Conservation (phyloP, 495 filamentous ascomycete genomes). For the Melanomma pulvis-pyrius region DNA sequence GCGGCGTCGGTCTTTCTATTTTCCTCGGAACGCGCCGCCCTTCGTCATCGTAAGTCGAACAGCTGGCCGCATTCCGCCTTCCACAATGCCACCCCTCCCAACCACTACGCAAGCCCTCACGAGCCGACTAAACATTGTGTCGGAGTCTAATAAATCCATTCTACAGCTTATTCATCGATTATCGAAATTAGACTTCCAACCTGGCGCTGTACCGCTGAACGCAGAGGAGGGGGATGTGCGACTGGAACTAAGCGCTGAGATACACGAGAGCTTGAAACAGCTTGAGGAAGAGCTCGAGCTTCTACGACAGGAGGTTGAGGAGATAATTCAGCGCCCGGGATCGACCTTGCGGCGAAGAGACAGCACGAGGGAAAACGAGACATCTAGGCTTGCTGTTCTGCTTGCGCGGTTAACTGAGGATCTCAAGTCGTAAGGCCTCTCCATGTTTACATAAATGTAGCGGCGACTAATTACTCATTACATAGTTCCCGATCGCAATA, state of each 20-base stretch:
- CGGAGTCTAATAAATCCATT: conserved; percentile 67
- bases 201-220: conserved; percentile 58
- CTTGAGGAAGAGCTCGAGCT: conserved; percentile 86
- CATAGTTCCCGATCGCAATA: conserved; percentile 71
- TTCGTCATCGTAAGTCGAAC: conserved; percentile 27
- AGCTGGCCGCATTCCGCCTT: conserved; percentile 15
- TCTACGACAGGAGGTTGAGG: conserved; percentile 75
- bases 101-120: conserved; percentile 66
- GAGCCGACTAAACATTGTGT: conserved; percentile 67
- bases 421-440: conserved; percentile 61
- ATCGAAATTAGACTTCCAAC: conserved; percentile 66
- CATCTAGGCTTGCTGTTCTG: conserved; percentile 63
- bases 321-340: conserved; percentile 50
- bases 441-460: conserved; percentile 3
- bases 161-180: conserved; percentile 77
- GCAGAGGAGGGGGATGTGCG: conserved; percentile 64
- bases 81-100: conserved; percentile 39
- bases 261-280: conserved; percentile 79
- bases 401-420: conserved; percentile 66
- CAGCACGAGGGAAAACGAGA: conserved; percentile 57
- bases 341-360: conserved; percentile 48
- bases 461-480: conserved; percentile 14
- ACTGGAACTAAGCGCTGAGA: conserved; percentile 78
- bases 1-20: conserved; percentile 15
- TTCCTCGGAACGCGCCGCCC: neutral